Conservation (phyloP, 495 filamentous ascomycete genomes). For the Talaromyces adpressus region DNA sequence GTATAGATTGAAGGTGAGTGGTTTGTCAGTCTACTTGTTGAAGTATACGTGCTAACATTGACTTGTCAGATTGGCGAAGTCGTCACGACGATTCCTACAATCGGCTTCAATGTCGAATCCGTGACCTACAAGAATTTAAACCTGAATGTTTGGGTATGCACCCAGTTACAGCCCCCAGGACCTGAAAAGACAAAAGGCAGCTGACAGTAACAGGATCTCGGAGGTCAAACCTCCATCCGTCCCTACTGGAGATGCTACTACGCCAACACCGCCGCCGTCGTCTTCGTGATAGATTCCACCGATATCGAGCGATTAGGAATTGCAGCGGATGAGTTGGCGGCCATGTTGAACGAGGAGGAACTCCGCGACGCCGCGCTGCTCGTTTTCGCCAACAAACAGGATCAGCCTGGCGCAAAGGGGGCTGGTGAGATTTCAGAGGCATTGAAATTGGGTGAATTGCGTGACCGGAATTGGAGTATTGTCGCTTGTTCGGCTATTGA, state of each 20-base stretch:
- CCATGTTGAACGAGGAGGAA: conserved; percentile 97
- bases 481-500: conserved; percentile 95
- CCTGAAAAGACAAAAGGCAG: too few species aligned
- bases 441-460: conserved; percentile 76
- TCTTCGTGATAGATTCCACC: conserved; percentile 97
- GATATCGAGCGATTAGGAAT: conserved; percentile 92
- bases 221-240: conserved; percentile 92
- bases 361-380: conserved; percentile 84
- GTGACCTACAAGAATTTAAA: conserved; percentile 96
- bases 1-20: conserved; percentile 83
- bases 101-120: conserved; percentile 98
- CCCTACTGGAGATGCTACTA: conserved; percentile 99
- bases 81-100: conserved; percentile 97
- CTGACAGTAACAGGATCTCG: conserved; percentile 60
- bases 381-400: conserved; percentile 98
- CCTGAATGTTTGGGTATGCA: conserved; percentile 90
- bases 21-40: not conserved
- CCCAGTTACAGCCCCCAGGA: not conserved
- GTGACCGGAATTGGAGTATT: conserved; percentile 98
- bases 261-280: conserved; percentile 96
- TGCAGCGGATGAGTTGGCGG: conserved; percentile 83
- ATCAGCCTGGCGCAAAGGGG: conserved; percentile 94
- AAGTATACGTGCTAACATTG: not conserved
- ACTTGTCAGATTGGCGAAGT: conserved; percentile 82
- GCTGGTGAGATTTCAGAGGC: conserved; percentile 95